Evolutionary conservation across 495 filamentous ascomycete species (phyloP).

Genomic region (Talaromyces borbonicus): DNA sequence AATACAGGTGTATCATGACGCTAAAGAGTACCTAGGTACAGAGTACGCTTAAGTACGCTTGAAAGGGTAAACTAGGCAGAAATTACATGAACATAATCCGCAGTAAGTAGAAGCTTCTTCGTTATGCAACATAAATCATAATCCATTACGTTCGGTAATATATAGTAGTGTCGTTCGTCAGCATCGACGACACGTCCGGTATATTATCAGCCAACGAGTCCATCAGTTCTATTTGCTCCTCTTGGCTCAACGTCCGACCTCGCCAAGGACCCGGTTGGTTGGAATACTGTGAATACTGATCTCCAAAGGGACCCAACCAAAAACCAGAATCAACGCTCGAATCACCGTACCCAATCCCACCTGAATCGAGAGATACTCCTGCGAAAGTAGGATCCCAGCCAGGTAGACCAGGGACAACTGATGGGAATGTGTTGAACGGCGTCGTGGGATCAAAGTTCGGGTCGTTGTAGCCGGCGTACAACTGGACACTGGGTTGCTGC

Average conservation of each 20-base stretch:
- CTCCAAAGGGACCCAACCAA: conserved; percentile 33
- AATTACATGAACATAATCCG: too few relatives aligned
- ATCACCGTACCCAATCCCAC: conserved; percentile 31
- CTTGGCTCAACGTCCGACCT: conserved; percentile 55
- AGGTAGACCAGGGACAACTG: conserved; percentile 35
- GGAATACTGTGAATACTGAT: conserved; percentile 43
- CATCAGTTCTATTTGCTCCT: conserved; percentile 65
- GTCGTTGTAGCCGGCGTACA: conserved; percentile 19
- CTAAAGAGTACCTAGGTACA: too few relatives aligned
- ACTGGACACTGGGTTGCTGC: conserved; percentile 15
- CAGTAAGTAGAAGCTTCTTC: neutral
- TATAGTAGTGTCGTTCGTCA: conserved; percentile 49
- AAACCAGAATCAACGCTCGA: conserved; percentile 28
- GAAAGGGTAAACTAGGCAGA: too few relatives aligned
- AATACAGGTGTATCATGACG: too few relatives aligned
- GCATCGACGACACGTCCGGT: conserved; percentile 34
- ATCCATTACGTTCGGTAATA: conserved; percentile 29
- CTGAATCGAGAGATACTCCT: conserved; percentile 33
- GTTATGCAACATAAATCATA: neutral
- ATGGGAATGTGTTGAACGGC: conserved; percentile 36
- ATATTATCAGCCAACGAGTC: conserved; percentile 54
- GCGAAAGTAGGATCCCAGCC: conserved; percentile 38
- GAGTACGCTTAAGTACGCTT: too few relatives aligned
- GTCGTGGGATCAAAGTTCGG: conserved; percentile 30
- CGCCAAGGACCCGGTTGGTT: conserved; percentile 38